Base-by-base conservation (phyloP, 306 rosid species). In the Potentilla sterilis region DNA sequence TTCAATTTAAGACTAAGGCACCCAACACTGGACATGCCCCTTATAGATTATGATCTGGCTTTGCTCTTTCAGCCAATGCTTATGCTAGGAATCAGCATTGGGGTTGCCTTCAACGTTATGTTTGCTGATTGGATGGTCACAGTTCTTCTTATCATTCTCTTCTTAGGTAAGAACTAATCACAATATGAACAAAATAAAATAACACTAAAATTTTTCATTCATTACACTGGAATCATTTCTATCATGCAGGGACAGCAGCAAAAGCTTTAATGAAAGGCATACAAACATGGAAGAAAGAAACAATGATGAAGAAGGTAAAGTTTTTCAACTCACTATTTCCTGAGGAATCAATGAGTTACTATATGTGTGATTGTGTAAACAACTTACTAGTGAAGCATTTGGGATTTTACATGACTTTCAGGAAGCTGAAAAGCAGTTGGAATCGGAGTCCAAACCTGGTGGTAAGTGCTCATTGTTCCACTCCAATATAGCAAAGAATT, bases 51-150 rank as follows among this genome's bases (percentile, higher is more conserved):
- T 73, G 86, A 92, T 79, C 75, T 92, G 66, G 95, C 92, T 1
- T 72, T 88, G 81, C 92, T 92, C 71, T 88, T 88, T 73, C 90
- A 86, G 84, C 97, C 97, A 3, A 81, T 83, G 75, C 89, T 89
- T n/a, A 85, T 92, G 92, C 89, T 89, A 32, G 97, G 97, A 54
- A 85, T 92, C 67, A 92, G 93, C 86, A 89, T 92, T 9, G 97
- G 97, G 14, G 97, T 92, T 8, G 85, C 88, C 10, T 88, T 92
- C 78, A 92, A 87, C 42, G 97, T 92, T 76, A 83, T 92, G 77
- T 92, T 88, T 83, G 90, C 96, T 6, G 96, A 92, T 80, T 92
- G 96, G 96, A 90, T 92, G 96, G 85, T 90, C 68, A 90, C 96
- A 5, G 86, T 89, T 87, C 85, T 92, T 9, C 89, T 89, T 19